phyloP scores from a whole-genome alignment of 371 early-diverging fungal species.

The Actinomortierella ambigua region DNA sequence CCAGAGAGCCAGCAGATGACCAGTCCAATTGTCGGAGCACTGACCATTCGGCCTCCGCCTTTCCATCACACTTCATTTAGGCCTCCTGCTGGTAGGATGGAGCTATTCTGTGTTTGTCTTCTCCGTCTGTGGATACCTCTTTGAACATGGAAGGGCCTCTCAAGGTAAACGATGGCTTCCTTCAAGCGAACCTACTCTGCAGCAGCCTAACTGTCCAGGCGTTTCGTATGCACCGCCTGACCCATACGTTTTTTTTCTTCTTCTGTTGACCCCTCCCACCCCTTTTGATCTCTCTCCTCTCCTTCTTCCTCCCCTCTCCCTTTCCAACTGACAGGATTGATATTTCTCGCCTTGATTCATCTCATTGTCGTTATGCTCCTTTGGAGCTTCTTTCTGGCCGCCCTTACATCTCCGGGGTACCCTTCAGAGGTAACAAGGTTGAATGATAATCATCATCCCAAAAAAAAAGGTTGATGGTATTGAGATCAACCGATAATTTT shows the following conservation, averaged over 20 bases:
- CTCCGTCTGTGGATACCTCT: conserved; percentile 30
- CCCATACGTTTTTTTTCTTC: not conserved
- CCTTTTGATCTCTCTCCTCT: not conserved
- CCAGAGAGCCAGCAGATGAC: not conserved
- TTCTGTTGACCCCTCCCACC: not conserved
- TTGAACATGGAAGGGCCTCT: conserved; percentile 16
- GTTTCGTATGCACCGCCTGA: not conserved
- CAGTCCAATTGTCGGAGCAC: not conserved
- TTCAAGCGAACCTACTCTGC: not conserved
- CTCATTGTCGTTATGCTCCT: conserved; percentile 26
- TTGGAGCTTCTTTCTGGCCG: conserved; percentile 46
- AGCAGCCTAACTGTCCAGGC: not conserved
- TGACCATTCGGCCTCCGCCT: not conserved
- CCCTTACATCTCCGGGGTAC: conserved; percentile 40
- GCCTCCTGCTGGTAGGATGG: conserved; percentile 24
- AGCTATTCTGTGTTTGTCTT: conserved; percentile 30
- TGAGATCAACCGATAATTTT: not conserved
- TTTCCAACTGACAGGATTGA: conserved; percentile 19
- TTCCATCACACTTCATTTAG: not conserved
- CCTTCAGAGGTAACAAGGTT: conserved; percentile 28
- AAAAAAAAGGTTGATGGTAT: not conserved
- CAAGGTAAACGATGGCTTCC: conserved; percentile 24
- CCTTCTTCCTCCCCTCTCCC: not conserved
- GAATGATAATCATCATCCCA: not conserved
- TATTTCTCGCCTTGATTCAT: conserved; percentile 28